Base-by-base conservation (phyloP, 495 filamentous ascomycete species). In the Neurospora cerealis region DNA sequence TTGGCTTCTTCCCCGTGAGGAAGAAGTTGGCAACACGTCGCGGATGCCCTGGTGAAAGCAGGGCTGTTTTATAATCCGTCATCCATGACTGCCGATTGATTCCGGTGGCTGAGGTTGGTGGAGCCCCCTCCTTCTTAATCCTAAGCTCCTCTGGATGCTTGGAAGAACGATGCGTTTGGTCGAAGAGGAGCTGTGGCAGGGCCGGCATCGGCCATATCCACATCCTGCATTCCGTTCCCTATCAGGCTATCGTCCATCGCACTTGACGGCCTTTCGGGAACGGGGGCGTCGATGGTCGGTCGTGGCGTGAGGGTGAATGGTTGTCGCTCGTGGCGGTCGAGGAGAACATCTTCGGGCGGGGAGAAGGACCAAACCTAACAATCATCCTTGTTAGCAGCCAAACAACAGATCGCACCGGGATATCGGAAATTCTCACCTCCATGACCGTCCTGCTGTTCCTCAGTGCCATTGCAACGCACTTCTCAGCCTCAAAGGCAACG, bases 401-500 rank as follows among this genome's bases (percentile, higher is more conserved):
- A 28, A 69, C 8, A 24, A 69, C n/a, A 66, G 69, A 19, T 36
- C 5, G 70, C 21, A 42, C 40, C 62, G 9, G 74, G 78, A 78
- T 73, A 78, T 17, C 17, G 24, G 36, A 5, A 17, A 70, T 66
- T 78, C 85, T 86, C 81, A 97, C 96, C 91, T 99, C 96, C 96
- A 99, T 99, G 72, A 98, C 91, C 2, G 96, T 98, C 72, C 93
- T 88, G 69, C 88, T 89, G 36, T 88, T 88, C 73, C 96, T 88
- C 76, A 91, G 91, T 4, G 96, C 95, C 89, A 99, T 94, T 44
- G 98, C 94, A 21, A 99, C 94, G 71, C 94, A 95, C 79, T 97
- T 98, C 82, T 99, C 96, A 70, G 97, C 95, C 80, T 99, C 96
- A 80, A 99, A 98, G 2, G 96, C 96, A 37, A 98, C 96, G 70